phyloP scores from a whole-genome alignment of 345 rosid genomes.

The Sonneratia alba region DNA sequence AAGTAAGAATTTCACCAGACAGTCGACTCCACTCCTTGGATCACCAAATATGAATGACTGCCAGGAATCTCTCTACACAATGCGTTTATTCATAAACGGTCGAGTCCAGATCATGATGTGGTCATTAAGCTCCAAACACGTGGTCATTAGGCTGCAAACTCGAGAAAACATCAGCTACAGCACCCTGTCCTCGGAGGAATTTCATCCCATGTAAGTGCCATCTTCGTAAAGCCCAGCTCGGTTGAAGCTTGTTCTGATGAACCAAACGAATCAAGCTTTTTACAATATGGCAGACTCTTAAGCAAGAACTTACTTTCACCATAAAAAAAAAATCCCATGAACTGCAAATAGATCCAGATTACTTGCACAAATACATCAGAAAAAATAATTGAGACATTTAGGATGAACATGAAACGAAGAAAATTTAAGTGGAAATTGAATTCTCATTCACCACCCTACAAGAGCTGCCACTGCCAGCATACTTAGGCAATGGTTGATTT shows the following conservation, averaged over 20 bases:
- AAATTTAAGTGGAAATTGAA: neutral
- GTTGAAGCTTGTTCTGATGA: neutral
- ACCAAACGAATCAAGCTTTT: neutral
- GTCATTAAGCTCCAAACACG: neutral
- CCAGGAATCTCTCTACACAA: neutral
- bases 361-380: neutral
- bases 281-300: neutral
- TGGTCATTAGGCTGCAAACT: neutral
- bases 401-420: neutral
- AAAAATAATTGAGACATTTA: neutral
- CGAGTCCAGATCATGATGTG: too few species aligned
- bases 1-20: neutral
- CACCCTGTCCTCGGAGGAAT: neutral
- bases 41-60: neutral
- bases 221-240: neutral
- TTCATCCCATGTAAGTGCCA: neutral
- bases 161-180: neutral
- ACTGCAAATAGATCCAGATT: neutral
- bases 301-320: neutral
- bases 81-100: neutral
- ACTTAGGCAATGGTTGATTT: constrained; percentile 24
- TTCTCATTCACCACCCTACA: neutral
- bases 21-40: neutral
- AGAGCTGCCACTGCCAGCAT: constrained; percentile 24
- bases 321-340: neutral